Conservation (phyloP, 352 stramenopile genomes). For the Sclerospora graminicola region DNA sequence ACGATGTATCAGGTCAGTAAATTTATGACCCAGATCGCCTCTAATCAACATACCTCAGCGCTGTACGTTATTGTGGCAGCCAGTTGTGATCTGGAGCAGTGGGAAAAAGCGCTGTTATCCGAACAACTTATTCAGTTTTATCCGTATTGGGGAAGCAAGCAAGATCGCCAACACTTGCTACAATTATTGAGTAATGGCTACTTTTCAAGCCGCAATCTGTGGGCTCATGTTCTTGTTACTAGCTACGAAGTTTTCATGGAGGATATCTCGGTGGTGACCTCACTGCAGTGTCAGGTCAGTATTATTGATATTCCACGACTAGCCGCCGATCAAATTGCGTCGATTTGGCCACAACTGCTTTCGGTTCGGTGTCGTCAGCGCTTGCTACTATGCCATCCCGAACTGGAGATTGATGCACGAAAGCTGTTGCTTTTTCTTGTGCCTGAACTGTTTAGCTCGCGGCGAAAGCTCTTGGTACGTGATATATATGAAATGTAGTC, state of each 20-base stretch:
- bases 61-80: slow-evolving; percentile 41
- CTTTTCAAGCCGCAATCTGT: slow-evolving; percentile 15
- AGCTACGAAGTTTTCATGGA: slow-evolving; percentile 50
- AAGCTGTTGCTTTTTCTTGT: slow-evolving; percentile 58
- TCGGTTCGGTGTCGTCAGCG: slow-evolving; percentile 55
- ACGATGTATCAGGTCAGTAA: slow-evolving; percentile 19
- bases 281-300: slow-evolving; percentile 34
- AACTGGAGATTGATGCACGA: slow-evolving; percentile 31
- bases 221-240: slow-evolving; percentile 41
- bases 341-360: slow-evolving; percentile 42
- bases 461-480: slow-evolving; percentile 63
- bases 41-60: slow-evolving; percentile 17
- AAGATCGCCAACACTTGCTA: slow-evolving; percentile 31
- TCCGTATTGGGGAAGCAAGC: slow-evolving; percentile 41
- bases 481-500: neutral
- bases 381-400: slow-evolving; percentile 32
- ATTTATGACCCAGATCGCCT: slow-evolving; percentile 21
- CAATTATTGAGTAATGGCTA: slow-evolving; percentile 27
- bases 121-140: slow-evolving; percentile 23
- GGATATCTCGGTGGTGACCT: slow-evolving; percentile 27
- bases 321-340: slow-evolving; percentile 13
- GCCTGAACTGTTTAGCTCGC: slow-evolving; percentile 54
- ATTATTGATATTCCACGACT: slow-evolving; percentile 33
- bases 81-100: slow-evolving; percentile 23
- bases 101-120: slow-evolving; percentile 26